Evolutionary conservation across 345 rosid genomes (phyloP).

Genomic region (Citrus sp.): DNA sequence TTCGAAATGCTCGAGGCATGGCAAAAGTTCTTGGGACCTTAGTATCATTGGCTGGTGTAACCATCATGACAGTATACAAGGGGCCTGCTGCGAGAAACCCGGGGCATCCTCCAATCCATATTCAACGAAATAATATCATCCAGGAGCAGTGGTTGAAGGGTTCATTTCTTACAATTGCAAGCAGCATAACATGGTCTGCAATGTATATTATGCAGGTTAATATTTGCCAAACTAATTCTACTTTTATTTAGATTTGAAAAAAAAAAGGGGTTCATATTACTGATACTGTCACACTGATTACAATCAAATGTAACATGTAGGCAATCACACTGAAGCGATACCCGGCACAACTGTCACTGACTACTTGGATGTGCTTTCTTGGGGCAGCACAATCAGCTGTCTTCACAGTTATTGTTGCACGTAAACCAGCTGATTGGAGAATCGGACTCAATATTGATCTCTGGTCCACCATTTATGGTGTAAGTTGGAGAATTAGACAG

Average conservation of each 20-base stretch:
- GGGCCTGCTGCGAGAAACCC: conserved; percentile 42
- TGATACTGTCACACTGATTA: too few relatives aligned
- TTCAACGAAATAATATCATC: conserved; percentile 20
- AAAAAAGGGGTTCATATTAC: background rate
- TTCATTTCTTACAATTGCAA: conserved; percentile 49
- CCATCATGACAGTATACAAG: conserved; percentile 50
- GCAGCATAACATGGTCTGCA: conserved; percentile 61
- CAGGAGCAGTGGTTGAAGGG: conserved; percentile 62
- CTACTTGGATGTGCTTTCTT: conserved; percentile 57
- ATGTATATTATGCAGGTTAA: conserved; percentile 73
- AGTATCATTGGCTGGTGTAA: conserved; percentile 54
- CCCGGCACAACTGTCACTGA: conserved; percentile 61
- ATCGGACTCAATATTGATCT: conserved; percentile 53
- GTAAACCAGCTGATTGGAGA: conserved; percentile 45
- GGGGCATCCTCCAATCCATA: conserved; percentile 38
- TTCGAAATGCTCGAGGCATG: conserved; percentile 46
- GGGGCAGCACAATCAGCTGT: conserved; percentile 66
- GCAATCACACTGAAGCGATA: conserved; percentile 55
- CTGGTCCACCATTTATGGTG: conserved; percentile 56
- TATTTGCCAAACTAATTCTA: background rate
- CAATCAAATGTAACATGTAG: conserved; percentile 20
- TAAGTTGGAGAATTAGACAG: conserved; percentile 21
- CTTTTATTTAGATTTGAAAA: too few relatives aligned
- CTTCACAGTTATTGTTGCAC: conserved; percentile 43
- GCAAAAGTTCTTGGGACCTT: conserved; percentile 55